Base-by-base conservation (phyloP, 495 filamentous ascomycete genomes). In the Annulohypoxylon nitens region DNA sequence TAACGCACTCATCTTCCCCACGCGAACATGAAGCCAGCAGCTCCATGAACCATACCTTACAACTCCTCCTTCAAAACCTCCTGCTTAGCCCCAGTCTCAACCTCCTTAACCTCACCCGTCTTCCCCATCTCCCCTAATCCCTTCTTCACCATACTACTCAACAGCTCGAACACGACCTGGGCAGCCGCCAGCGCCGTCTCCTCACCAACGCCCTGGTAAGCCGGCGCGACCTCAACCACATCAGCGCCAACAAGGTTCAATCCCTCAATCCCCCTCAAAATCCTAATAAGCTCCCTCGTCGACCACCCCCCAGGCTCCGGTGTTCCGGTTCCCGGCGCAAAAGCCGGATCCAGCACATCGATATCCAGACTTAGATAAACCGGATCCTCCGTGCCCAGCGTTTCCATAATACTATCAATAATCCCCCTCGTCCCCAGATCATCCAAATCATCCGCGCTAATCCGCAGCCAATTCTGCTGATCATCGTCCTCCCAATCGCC, bases 181-280 rank as follows among this genome's bases (percentile, higher is more conserved):
- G 93, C 92, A 0, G 90, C 93, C n/a, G 91, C 92, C 72, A 96
- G 83, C 54, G 93, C 93, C 43, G 93, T 97, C 76, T 91, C 90
- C 86, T 97, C 93, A 0, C 91, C 93, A 55, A 86, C 88, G 4
- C 92, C 93, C 81, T 96, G 93, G 78, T 97, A 96, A 11, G 92
- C 92, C 1, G 93, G 93, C 51, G 91, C 90, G 12, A 97, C 93
- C 86, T 97, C 93, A 23, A 97, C 93, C 69, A 95, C 90, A 80
- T 93, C 91, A 3, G 89, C 91, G 0, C 91, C 91, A 18, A 93
- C 90, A 0, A 93, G 75, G 77, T 93, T 92, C 77, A 93, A 69
- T 39, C 84, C 86, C 82, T 93, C 90, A 7, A 93, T 79, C 0
- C 91, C 92, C 25, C 91, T 83, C 79, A 93, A 75, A 57, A 93